These are phyloP conservation scores for Mycena kentingensis DNA, from an alignment of 768 basidiomycete species.

Conservation along the genomic window DNA sequence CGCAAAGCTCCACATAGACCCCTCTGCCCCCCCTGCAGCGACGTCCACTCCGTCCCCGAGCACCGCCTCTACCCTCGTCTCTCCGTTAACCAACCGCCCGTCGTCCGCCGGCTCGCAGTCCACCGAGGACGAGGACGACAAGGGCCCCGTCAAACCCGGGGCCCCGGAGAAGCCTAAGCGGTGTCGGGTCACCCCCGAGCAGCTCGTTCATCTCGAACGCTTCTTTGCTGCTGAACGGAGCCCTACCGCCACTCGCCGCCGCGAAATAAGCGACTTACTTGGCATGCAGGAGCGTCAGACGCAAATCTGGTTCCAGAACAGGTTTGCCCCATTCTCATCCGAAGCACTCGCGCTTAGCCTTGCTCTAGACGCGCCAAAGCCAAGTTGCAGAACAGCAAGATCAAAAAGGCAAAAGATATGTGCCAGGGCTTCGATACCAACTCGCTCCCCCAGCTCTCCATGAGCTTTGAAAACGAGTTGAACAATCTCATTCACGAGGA, in stretches of 20 bases:
- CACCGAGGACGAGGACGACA: conserved; percentile 34
- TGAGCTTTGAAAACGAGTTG: conserved; percentile 60
- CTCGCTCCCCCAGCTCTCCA: conserved; percentile 52
- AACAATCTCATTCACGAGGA: conserved; percentile 72
- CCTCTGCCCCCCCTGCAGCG: conserved; percentile 10
- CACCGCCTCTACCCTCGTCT: conserved; percentile 29
- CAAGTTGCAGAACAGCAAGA: conserved; percentile 66
- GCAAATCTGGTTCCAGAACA: conserved; percentile 89
- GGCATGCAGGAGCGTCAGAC: conserved; percentile 88
- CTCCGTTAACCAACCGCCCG: conserved; percentile 32
- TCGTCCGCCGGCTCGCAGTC: conserved; percentile 28
- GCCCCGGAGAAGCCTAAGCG: conserved; percentile 73
- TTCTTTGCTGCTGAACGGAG: conserved; percentile 70
- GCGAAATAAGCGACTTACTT: conserved; percentile 71
- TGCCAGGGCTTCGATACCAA: conserved; percentile 44
- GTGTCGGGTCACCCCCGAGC: conserved; percentile 77
- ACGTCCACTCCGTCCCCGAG: conserved; percentile 29
- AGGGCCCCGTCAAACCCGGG: conserved; percentile 35
- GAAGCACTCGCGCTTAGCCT: conserved; percentile 1
- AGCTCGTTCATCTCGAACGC: conserved; percentile 73
- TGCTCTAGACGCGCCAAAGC: conserved; percentile 74
- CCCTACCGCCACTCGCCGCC: conserved; percentile 69
- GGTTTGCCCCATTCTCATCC: conserved; percentile 44
- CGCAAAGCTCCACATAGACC: conserved; percentile 24
- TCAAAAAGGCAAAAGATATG: conserved; percentile 39